Conservation (phyloP, 2,329 filamentous ascomycete genomes). For the Beauveria sp. region DNA sequence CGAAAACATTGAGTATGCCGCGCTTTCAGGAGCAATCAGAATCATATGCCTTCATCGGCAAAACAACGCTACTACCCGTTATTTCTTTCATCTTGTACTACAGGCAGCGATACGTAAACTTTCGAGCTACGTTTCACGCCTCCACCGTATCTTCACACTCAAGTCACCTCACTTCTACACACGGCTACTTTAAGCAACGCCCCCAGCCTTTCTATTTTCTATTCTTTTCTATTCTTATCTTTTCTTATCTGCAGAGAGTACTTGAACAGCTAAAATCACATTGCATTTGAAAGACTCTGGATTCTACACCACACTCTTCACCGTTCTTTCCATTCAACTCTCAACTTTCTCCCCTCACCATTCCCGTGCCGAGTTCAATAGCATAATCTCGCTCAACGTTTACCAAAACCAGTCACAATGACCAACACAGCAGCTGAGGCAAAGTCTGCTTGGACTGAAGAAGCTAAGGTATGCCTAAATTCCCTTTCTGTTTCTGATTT, state of each 20-base stretch:
- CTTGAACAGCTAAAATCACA: neutral
- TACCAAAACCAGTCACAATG: neutral
- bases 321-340: neutral
- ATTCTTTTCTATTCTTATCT: neutral
- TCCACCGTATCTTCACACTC: neutral
- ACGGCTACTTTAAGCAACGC: neutral
- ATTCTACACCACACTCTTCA: neutral
- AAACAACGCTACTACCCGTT: neutral
- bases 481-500: no score
- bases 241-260: neutral
- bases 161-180: neutral
- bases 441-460: conserved; percentile 3
- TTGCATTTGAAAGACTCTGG: neutral
- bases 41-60: neutral
- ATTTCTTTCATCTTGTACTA: neutral
- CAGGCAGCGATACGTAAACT: neutral
- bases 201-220: neutral
- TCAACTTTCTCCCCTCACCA: neutral
- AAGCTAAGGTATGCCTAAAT: neutral
- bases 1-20: neutral
- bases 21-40: neutral
- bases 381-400: neutral
- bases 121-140: neutral
- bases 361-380: neutral
- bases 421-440: neutral